A percentile compares a stretch with the other conserved stretches of the same genome.
phyloP scores from a whole-genome alignment of 106 monocot species.

The Chionographis japonica region DNA sequence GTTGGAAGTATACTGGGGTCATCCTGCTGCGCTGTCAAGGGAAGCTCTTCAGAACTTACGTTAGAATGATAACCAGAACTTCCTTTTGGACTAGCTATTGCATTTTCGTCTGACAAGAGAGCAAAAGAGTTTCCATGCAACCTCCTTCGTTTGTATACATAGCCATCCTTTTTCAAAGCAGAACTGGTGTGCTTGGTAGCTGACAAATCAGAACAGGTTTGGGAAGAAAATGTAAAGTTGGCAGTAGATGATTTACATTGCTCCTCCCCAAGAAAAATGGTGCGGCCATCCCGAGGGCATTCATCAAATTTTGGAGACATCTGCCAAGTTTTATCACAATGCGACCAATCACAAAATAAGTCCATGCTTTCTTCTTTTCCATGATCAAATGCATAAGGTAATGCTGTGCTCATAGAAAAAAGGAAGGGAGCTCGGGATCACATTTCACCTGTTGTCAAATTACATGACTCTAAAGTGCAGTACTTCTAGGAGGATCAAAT shows the following conservation, averaged over 20 bases:
- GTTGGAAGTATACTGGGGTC: neutral
- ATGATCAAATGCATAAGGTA: slow-evolving; percentile 1
- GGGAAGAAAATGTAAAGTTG: neutral
- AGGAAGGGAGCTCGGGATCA: neutral
- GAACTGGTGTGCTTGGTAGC: slow-evolving; percentile 3
- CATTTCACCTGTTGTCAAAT: neutral
- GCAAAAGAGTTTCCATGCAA: slow-evolving; percentile 25
- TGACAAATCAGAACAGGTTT: slow-evolving; percentile 17
- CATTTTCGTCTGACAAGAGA: slow-evolving; percentile 25
- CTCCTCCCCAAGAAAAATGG: neutral
- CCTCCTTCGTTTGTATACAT: slow-evolving; percentile 49
- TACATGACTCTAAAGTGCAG: neutral
- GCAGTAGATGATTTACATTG: neutral
- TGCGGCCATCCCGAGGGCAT: neutral
- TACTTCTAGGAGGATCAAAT: neutral
- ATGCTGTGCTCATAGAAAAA: neutral
- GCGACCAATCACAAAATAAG: neutral
- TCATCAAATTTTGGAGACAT: slow-evolving; percentile 5
- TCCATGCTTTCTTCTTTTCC: neutral
- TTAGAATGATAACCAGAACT: slow-evolving; percentile 8
- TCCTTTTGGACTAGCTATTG: slow-evolving; percentile 7
- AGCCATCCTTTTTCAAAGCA: slow-evolving; percentile 15
- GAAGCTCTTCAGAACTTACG: slow-evolving; percentile 8
- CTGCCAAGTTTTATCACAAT: slow-evolving; percentile 1
- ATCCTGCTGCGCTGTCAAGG: slow-evolving; percentile 5